A percentile compares a stretch with the other conserved stretches of the same genome.
phyloP scores from a whole-genome alignment of 2,329 filamentous ascomycete genomes.

The Spiromastix sp. region DNA sequence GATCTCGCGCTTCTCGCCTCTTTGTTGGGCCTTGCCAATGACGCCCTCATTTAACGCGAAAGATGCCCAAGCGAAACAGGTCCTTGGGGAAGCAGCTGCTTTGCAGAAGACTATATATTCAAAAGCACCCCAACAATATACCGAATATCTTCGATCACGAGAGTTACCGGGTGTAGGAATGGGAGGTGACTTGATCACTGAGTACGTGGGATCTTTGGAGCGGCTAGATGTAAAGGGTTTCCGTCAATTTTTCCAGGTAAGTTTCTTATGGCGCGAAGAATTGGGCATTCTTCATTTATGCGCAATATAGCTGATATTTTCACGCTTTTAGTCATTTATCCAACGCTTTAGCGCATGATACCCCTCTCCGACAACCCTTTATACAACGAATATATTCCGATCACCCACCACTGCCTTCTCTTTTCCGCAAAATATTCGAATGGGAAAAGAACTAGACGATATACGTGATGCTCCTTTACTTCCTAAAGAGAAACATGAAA shows the following conservation, averaged over 20 bases:
- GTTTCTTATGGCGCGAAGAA: constrained; percentile 6
- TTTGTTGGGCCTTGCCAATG: constrained; percentile 81
- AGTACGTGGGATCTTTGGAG: constrained; percentile 36
- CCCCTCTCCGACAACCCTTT: too few relatives aligned
- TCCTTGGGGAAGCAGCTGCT: constrained; percentile 76
- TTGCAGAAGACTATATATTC: constrained; percentile 83
- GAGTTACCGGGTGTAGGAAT: constrained; percentile 40
- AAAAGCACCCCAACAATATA: constrained; percentile 77
- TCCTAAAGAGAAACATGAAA: too few relatives aligned
- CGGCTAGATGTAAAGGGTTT: constrained; percentile 36
- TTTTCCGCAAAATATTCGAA: too few relatives aligned
- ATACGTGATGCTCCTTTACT: too few relatives aligned
- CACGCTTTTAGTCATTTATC: constrained; percentile 27
- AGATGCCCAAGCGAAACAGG: constrained; percentile 81
- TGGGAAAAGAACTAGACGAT: too few relatives aligned
- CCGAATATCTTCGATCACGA: constrained; percentile 39
- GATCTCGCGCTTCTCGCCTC: constrained; percentile 74
- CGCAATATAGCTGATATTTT: not conserved
- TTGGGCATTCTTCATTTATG: not conserved
- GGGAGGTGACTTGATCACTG: constrained; percentile 35
- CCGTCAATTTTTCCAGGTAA: constrained; percentile 39
- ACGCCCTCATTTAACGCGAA: constrained; percentile 70
- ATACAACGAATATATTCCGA: too few relatives aligned
- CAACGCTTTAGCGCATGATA: constrained; percentile 35
- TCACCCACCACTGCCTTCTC: too few relatives aligned